A percentile compares a stretch with the other conserved stretches of the same genome.
Evolutionary conservation across 2,329 filamentous ascomycete genomes (phyloP).

Genomic region (Xylariaceae sp.): DNA sequence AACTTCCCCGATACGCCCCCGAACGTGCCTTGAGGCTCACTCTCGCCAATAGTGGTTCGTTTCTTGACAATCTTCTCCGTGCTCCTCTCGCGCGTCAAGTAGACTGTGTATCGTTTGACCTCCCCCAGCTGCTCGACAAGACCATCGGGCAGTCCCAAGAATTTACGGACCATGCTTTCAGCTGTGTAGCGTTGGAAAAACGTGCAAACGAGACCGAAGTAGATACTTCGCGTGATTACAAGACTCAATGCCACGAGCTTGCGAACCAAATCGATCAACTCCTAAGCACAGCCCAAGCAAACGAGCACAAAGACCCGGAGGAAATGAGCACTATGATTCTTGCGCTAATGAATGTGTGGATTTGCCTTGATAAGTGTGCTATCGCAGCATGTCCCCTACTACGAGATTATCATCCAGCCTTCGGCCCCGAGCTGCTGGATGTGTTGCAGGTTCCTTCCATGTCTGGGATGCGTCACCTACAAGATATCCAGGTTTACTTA

Average conservation of each 20-base stretch:
- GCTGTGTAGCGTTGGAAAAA: constrained; percentile 18
- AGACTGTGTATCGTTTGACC: constrained; percentile 3
- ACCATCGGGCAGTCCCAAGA: constrained; percentile 24
- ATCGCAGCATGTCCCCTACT: constrained; percentile 43
- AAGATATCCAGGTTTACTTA: constrained; percentile 47
- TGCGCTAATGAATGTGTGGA: constrained; percentile 53
- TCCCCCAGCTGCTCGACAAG: constrained; percentile 22
- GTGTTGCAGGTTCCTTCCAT: constrained; percentile 46
- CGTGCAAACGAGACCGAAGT: neutral
- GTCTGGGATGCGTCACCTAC: constrained; percentile 47
- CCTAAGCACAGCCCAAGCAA: constrained; percentile 29
- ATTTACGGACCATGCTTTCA: constrained; percentile 21
- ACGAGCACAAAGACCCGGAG: constrained; percentile 42
- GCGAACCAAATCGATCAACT: constrained; percentile 35
- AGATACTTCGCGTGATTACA: neutral
- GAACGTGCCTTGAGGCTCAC: constrained; percentile 32
- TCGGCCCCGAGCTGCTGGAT: constrained; percentile 47
- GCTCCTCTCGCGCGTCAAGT: neutral
- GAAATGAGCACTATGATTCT: constrained; percentile 50
- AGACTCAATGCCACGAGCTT: constrained; percentile 24
- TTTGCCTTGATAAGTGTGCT: constrained; percentile 48
- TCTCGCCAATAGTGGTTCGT: constrained; percentile 38
- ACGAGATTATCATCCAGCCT: constrained; percentile 44
- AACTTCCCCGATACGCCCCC: constrained; percentile 37
- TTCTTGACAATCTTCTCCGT: constrained; percentile 27